Base-by-base conservation (phyloP, 169 alveolate species). In the Eimeria necatrix region DNA sequence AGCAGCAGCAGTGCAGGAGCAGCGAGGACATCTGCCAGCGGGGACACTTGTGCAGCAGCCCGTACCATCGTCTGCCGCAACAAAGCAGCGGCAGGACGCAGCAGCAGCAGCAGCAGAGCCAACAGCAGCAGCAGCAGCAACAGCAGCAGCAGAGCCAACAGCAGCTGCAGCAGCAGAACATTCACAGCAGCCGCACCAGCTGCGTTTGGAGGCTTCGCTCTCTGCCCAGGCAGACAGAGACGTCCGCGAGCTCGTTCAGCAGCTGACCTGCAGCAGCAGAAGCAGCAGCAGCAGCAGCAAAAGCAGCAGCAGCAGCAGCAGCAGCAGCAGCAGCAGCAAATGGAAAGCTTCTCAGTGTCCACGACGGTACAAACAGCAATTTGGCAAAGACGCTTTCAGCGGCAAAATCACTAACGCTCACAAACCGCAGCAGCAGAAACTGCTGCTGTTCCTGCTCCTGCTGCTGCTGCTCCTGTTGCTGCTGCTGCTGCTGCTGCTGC, bases 391-490 rank as follows among this genome's bases (percentile, higher is more conserved):
- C n/a, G n/a, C n/a, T n/a, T n/a, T n/a, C n/a, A n/a, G n/a, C n/a
- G n/a, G n/a, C n/a, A n/a, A n/a, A n/a, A n/a, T n/a, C n/a, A n/a
- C n/a, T n/a, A n/a, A 56, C 8, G 64, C 64, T 56, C 64, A 56
- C 8, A 14, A 56, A 56, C 64, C 14, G 64, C 64, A 56, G 64
- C 64, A 56, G 64, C 14, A 8, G 64, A 8, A n/a, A 18, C 73
- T 61, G 73, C 73, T 14, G 73, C 73, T 6, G 73, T 26, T 61
- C 32, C 73, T 61, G 73, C 73, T 61, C 32, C 32, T 61, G 73
- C 24, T 61, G 73, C 73, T 61, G 73, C 16, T 61, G 73, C 22
- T 61, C 32, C 6, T 6, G 73, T 61, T 20, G 32, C 4, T 20
- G 6, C n/a, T 6, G 73, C 24, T 61, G 73, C 73, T 18, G 73